Percentiles rank a stretch among this genome's conserved stretches.
Evolutionary conservation across 805 yeast genomes (phyloP).

Genomic region (Teunomyces tritomae): DNA sequence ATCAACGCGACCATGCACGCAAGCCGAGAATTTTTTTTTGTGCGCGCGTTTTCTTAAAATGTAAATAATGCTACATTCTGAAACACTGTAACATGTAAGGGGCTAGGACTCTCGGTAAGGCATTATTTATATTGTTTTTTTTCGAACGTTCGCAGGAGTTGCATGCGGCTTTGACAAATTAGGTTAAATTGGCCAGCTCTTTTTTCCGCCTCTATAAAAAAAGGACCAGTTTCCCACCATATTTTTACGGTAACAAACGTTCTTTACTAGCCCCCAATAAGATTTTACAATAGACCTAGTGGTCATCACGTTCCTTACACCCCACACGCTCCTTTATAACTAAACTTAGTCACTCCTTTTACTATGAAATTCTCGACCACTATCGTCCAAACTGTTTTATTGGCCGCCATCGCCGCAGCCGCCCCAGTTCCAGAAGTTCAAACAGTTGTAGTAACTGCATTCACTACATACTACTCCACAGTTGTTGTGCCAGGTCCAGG

Average conservation of each 20-base stretch:
- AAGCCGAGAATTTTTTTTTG: neutral
- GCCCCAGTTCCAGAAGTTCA: slow-evolving; percentile 28
- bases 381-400: slow-evolving; percentile 15
- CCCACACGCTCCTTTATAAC: slow-evolving; percentile 1
- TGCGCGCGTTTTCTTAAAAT: neutral
- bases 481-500: slow-evolving; percentile 16
- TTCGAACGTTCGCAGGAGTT: neutral
- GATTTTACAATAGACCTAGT: neutral
- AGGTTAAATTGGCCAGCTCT: slow-evolving; percentile 1
- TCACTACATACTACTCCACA: slow-evolving; percentile 15
- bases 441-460: slow-evolving; percentile 22
- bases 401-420: slow-evolving; percentile 13
- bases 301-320: slow-evolving; percentile 2
- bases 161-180: neutral
- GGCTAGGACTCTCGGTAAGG: neutral
- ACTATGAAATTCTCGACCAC: slow-evolving; percentile 16
- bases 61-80: neutral
- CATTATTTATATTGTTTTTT: neutral
- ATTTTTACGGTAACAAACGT: neutral
- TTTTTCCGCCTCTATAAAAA: slow-evolving; percentile 1
- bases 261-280: neutral
- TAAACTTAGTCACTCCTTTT: slow-evolving; percentile 6
- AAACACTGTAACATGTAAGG: neutral
- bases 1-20: neutral
- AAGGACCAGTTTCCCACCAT: neutral